These are phyloP conservation scores for Euphrasia arctica DNA, from an alignment of 305 asterid species.

Conservation along the genomic window DNA sequence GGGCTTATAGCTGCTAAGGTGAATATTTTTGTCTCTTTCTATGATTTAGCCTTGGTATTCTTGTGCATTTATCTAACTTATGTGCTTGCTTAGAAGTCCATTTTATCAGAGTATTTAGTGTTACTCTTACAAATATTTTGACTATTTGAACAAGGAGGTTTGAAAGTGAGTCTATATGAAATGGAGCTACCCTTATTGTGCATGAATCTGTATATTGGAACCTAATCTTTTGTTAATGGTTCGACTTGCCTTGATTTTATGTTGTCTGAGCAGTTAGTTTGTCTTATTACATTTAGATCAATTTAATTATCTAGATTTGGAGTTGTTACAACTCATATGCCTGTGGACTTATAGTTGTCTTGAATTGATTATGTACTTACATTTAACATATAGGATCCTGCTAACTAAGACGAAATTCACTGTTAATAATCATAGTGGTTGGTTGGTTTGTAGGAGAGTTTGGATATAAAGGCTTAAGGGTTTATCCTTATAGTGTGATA, in stretches of 20 bases:
- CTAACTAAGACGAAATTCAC: background rate
- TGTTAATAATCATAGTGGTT: slow-evolving; percentile 6
- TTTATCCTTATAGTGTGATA: background rate
- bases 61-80: no score
- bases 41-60: background rate
- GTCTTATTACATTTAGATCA: no score
- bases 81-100: background rate
- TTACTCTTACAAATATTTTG: background rate
- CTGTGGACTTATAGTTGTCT: background rate
- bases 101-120: slow-evolving; percentile 14
- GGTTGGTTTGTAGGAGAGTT: background rate
- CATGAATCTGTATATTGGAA: no score
- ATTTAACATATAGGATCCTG: background rate
- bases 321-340: background rate
- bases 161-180: no score
- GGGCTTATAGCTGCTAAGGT: slow-evolving; percentile 85
- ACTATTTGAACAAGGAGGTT: no score
- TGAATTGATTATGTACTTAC: background rate
- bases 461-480: background rate
- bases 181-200: no score
- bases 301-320: no score
- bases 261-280: no score
- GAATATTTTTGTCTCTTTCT: slow-evolving; percentile 18
- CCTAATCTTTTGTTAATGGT: no score
- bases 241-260: no score